Conservation (phyloP, 2,329 filamentous ascomycete species). For the Epichloe uncinata region DNA sequence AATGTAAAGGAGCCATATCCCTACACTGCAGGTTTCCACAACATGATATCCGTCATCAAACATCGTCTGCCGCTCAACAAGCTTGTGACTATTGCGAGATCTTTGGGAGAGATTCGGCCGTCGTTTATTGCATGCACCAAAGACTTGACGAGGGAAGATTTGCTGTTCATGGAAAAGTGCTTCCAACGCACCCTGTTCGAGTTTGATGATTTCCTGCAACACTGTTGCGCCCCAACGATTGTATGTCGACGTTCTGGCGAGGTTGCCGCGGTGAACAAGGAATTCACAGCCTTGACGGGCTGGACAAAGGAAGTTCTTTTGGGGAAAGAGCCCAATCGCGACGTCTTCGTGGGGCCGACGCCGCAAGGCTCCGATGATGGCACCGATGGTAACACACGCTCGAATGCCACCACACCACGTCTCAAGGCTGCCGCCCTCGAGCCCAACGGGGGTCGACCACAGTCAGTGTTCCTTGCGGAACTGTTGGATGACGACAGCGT, state of each 20-base stretch:
- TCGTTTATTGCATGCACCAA: constrained; percentile 87
- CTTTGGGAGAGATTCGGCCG: constrained; percentile 77
- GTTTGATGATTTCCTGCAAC: constrained; percentile 83
- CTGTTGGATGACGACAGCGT: constrained; percentile 88
- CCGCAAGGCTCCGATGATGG: constrained; percentile 21
- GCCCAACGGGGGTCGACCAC: constrained; percentile 37
- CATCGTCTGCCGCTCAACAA: constrained; percentile 66
- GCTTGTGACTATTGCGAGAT: constrained; percentile 71
- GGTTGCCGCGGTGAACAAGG: constrained; percentile 89
- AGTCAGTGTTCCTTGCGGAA: constrained; percentile 83
- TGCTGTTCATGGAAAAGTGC: constrained; percentile 96
- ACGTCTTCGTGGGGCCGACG: constrained; percentile 56
- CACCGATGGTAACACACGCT: constrained; percentile 16
- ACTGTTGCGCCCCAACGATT: constrained; percentile 79
- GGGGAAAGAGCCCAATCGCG: constrained; percentile 76
- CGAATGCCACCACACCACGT: constrained; percentile 37
- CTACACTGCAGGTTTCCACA: constrained; percentile 83
- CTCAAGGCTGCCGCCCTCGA: constrained; percentile 31
- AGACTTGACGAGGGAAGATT: constrained; percentile 74
- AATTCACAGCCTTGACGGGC: constrained; percentile 89
- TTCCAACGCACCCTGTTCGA: constrained; percentile 88
- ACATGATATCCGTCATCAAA: constrained; percentile 67
- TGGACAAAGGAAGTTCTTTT: constrained; percentile 86
- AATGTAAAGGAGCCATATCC: constrained; percentile 83
- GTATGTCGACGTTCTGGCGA: constrained; percentile 88